A percentile compares a stretch with the other conserved stretches of the same genome.
phyloP scores from a whole-genome alignment of 139 green algal genomes.

The Asterochloris erici region DNA sequence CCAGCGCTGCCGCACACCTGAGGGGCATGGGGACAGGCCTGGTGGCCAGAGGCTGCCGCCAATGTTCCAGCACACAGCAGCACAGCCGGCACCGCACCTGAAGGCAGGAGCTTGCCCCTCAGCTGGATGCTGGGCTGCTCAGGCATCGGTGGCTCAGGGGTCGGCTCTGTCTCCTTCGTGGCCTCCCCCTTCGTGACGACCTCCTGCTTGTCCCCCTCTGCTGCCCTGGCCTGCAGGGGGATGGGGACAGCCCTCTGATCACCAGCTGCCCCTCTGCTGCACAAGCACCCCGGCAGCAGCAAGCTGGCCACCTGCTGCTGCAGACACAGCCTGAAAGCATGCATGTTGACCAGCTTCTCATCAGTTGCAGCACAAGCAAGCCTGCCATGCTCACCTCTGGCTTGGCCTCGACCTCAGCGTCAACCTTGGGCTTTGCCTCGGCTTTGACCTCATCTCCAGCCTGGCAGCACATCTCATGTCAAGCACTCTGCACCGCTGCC shows the following conservation, averaged over 20 bases:
- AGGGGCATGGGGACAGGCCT: no score
- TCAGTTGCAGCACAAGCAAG: no score
- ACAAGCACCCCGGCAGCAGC: no score
- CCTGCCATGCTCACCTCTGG: not conserved
- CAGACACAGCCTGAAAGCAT: no score
- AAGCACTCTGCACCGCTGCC: no score
- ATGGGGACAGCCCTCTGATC: not conserved
- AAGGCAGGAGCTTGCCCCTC: not conserved
- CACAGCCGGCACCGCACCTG: not conserved
- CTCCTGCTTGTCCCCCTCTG: constrained; percentile 8
- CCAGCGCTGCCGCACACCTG: no score
- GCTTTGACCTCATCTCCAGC: not conserved
- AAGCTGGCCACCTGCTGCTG: no score
- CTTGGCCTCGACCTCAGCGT: not conserved
- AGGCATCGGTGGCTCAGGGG: constrained; percentile 2
- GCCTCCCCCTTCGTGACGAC: constrained; percentile 16
- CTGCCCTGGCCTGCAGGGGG: not conserved
- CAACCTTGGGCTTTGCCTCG: constrained; percentile 1
- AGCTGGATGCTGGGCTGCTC: constrained; percentile 7
- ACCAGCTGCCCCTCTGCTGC: not conserved
- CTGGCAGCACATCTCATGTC: not conserved
- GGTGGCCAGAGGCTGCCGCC: no score
- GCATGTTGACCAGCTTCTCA: no score
- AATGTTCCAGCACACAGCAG: no score
- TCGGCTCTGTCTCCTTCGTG: constrained; percentile 13